Evolutionary conservation across 768 basidiomycete species (phyloP).

Genomic region (Candolleomyces aberdarensis): DNA sequence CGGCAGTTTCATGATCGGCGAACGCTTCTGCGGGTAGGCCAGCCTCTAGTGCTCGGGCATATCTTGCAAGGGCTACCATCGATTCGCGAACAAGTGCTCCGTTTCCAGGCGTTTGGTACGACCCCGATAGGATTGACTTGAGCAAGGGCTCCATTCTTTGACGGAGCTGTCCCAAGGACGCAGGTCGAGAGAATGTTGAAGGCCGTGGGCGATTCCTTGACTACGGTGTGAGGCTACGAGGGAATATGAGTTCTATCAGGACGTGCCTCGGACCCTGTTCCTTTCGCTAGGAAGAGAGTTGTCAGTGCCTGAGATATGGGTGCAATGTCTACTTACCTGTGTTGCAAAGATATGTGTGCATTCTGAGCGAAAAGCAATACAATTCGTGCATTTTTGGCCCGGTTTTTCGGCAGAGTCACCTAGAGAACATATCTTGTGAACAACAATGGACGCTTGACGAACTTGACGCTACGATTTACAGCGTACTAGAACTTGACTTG

Average conservation of each 20-base stretch:
- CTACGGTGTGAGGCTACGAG: background rate
- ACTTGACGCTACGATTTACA: background rate
- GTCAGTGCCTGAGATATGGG: background rate
- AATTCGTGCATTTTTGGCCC: background rate
- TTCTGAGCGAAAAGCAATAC: background rate
- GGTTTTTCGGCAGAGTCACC: background rate
- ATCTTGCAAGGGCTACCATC: background rate
- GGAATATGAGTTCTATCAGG: background rate
- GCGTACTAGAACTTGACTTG: background rate
- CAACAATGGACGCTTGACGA: background rate
- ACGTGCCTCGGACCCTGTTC: background rate
- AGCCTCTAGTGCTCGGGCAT: background rate
- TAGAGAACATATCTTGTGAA: background rate
- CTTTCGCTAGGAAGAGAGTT: background rate
- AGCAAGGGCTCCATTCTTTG: background rate
- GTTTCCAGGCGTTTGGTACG: background rate
- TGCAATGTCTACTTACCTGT: background rate
- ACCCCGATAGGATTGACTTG: background rate
- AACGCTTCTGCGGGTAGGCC: background rate
- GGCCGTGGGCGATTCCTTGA: background rate
- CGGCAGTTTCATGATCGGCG: background rate
- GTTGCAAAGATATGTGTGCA: background rate
- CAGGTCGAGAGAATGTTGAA: background rate
- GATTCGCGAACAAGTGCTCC: background rate
- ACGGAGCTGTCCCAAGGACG: background rate